Percentiles rank a stretch among this genome's conserved stretches.
These are phyloP conservation scores for Orbilia brochopaga DNA, from an alignment of 2,329 filamentous ascomycete species.

Conservation along the genomic window DNA sequence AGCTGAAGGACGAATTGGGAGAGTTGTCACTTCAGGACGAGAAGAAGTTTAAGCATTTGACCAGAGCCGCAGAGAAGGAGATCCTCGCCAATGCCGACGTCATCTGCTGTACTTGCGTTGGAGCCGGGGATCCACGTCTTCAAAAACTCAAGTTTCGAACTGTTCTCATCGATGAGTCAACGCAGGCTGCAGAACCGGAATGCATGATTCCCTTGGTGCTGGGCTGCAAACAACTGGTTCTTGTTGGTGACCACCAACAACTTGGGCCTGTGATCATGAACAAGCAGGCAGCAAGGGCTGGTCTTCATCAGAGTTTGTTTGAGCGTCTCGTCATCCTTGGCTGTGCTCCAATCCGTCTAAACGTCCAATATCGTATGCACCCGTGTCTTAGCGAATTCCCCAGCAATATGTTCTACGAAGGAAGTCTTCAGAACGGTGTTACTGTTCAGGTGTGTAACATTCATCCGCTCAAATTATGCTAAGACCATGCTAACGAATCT, in stretches of 20 bases:
- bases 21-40: conserved; percentile 95
- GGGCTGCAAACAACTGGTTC: conserved; percentile 97
- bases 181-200: conserved; percentile 95
- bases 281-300: conserved; percentile 98
- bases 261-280: conserved; percentile 99
- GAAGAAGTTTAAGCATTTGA: conserved; percentile 97
- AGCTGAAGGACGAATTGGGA: conserved; percentile 88
- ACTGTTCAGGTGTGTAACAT: conserved; percentile 68
- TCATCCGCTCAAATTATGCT: neutral
- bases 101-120: conserved; percentile 98
- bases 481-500: neutral
- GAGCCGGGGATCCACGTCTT: conserved; percentile 91
- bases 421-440: conserved; percentile 93
- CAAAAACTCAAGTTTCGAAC: conserved; percentile 98
- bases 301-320: conserved; percentile 96
- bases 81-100: conserved; percentile 95
- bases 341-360: conserved; percentile 86
- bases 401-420: conserved; percentile 99
- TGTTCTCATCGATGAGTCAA: conserved; percentile 96
- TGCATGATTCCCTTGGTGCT: conserved; percentile 98
- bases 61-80: conserved; percentile 89
- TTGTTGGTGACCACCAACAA: conserved; percentile 97
- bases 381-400: conserved; percentile 96
- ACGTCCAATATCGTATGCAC: conserved; percentile 99
- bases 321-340: conserved; percentile 93